Base-by-base conservation (phyloP, 176 grass and related monocot genomes). In the Bolboschoenus planiculmis region DNA sequence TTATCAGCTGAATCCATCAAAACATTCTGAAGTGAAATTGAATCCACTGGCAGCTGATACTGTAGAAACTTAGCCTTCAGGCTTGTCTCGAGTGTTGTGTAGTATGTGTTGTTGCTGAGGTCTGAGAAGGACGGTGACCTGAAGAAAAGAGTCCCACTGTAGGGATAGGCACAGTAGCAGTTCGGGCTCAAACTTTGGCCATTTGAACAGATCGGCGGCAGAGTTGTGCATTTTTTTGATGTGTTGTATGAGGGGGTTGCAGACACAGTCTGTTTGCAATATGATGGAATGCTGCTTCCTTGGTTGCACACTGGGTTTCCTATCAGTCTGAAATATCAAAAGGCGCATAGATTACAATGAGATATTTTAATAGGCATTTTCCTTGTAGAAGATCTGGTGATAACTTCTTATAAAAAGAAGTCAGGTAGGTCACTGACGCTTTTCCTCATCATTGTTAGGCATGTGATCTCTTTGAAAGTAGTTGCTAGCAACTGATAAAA, bases 111-210 rank as follows among this genome's bases (percentile, higher is more conserved):
- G 4, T 88, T 97, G 73, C n/a, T 36, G 43, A 97, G 71, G 87
- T 92, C 88, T 11, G 95, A 97, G 56, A 94, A 97, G 0, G 90
- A 85, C 34, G 92, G 92, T 2, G 95, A 89, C 51, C 92, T 91
- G 78, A 97, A 92, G 62, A 78, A 79, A 21, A 97, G 81, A 36
- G 83, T 91, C 56, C 95, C 95, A 44, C 4, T 92, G 81, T 97
- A 97, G 37, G 95, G 95, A 4, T 86, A 89, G 2, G 90, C 47
- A 34, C 95, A 97, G 0, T 20, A 33, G 88, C 95, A 97, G 42
- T 20, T 88, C 31, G 92, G 92, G 79, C 92, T 97, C 46, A 91
- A 72, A 10, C 20, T 71, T 36, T 92, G 87, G 54, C 67, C 72
- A 3, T 61, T 58, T 1, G 74, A 57, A 81, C 94, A 97, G 74